These are phyloP conservation scores for Arabidopsis lyrata DNA, from an alignment of 441 rosid genomes.

Conservation along the genomic window DNA sequence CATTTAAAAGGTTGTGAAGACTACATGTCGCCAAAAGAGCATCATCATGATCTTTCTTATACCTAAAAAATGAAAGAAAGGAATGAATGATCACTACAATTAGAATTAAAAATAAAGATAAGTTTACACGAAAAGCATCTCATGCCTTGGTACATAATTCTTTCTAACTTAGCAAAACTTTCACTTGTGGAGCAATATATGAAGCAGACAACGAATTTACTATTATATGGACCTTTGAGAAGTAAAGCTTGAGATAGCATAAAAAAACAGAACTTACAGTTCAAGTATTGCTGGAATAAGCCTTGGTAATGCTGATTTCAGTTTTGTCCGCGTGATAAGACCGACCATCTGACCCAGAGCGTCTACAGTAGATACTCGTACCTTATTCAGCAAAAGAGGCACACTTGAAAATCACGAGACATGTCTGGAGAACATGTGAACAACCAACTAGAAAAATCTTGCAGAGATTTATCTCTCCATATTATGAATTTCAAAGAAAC, in stretches of 20 bases:
- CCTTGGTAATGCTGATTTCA: constrained; percentile 94
- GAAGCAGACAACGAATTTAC: constrained; percentile 19
- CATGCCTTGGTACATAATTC: constrained; percentile 20
- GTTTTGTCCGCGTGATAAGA: constrained; percentile 80
- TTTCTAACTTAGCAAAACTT: constrained; percentile 12
- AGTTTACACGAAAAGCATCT: constrained; percentile 17
- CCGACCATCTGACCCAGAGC: constrained; percentile 99
- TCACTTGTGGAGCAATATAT: constrained; percentile 11
- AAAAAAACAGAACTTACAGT: constrained; percentile 64
- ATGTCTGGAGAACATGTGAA: constrained; percentile 19
- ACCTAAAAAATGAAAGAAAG: constrained; percentile 54
- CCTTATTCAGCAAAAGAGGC: constrained; percentile 55
- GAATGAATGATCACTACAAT: constrained; percentile 34
- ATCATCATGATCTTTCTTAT: constrained; percentile 83
- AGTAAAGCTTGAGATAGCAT: constrained; percentile 20
- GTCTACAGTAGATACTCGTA: constrained; percentile 89
- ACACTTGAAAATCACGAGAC: constrained; percentile 15
- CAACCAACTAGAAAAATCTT: constrained; percentile 20
- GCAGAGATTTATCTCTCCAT: constrained; percentile 4
- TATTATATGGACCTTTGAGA: constrained; percentile 13
- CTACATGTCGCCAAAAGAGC: constrained; percentile 87
- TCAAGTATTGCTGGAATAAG: constrained; percentile 90
- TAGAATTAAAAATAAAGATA: constrained; percentile 14
- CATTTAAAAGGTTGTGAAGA: constrained; percentile 81
- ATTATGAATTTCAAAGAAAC: constrained; percentile 24